These are phyloP conservation scores for Phytopythium boreale DNA, from an alignment of 352 stramenopile genomes.

Conservation along the genomic window DNA sequence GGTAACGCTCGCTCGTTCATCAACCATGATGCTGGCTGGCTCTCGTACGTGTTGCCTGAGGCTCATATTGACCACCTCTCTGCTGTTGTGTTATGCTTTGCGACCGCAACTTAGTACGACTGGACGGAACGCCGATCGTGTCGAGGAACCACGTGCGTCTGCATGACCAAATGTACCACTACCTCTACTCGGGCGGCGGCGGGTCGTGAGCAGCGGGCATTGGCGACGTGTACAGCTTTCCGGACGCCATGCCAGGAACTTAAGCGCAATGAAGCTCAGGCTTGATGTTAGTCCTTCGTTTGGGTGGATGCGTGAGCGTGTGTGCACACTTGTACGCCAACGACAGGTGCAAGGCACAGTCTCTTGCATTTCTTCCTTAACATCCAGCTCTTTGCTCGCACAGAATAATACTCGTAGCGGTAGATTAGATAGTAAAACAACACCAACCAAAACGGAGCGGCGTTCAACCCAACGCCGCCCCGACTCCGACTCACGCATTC, in stretches of 20 bases:
- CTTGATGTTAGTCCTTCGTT: neutral
- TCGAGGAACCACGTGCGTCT: conserved; percentile 86
- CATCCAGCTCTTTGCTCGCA: neutral
- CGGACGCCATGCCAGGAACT: no score
- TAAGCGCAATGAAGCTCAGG: no score
- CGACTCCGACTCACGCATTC: conserved; percentile 28
- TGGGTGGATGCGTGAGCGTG: neutral
- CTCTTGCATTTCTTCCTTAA: neutral
- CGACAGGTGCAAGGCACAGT: neutral
- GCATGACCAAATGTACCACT: conserved; percentile 96
- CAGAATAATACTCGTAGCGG: neutral
- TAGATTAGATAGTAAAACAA: conserved; percentile 5
- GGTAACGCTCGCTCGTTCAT: conserved; percentile 20
- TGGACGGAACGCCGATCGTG: conserved; percentile 87
- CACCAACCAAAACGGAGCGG: neutral
- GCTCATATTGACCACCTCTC: neutral
- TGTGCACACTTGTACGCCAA: neutral
- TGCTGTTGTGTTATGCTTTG: conserved; percentile 3
- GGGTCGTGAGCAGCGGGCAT: conserved; percentile 9
- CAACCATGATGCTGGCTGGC: neutral
- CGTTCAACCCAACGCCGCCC: neutral
- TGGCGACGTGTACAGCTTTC: neutral
- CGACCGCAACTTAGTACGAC: conserved; percentile 49
- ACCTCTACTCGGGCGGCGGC: conserved; percentile 57
- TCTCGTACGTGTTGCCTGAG: no score